Evolutionary conservation across 129 eudicot species (phyloP).

Genomic region (Flaveria robusta): DNA sequence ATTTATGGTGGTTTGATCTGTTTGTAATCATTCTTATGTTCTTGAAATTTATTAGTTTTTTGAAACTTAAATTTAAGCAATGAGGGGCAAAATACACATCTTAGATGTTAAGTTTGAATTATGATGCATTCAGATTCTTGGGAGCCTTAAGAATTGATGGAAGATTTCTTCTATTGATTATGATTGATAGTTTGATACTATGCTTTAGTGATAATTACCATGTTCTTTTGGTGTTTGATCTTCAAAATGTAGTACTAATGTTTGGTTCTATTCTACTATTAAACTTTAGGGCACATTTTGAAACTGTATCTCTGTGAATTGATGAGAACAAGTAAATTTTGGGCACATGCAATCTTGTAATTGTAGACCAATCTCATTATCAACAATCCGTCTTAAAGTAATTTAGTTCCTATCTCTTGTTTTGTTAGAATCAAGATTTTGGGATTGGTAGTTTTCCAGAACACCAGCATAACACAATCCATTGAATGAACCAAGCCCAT

Average conservation of each 20-base stretch:
- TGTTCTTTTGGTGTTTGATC: background rate
- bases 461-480: constrained; percentile 67
- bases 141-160: background rate
- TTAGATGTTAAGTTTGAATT: background rate
- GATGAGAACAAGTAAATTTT: background rate
- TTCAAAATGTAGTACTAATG: background rate
- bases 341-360: background rate
- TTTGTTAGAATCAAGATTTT: constrained; percentile 40
- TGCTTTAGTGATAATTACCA: background rate
- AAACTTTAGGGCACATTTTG: background rate
- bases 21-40: background rate
- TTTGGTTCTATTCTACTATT: background rate
- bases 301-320: background rate
- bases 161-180: background rate
- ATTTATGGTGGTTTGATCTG: too few species aligned
- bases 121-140: background rate
- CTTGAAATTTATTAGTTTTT: background rate
- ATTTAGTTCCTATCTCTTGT: background rate
- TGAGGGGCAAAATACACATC: too few species aligned
- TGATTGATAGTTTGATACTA: background rate
- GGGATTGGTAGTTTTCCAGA: constrained; percentile 39
- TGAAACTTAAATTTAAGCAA: background rate
- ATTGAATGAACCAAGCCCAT: constrained; percentile 81
- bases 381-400: background rate
- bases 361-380: background rate